Conservation (phyloP, 345 rosid species). For the Gossypium bickii region DNA sequence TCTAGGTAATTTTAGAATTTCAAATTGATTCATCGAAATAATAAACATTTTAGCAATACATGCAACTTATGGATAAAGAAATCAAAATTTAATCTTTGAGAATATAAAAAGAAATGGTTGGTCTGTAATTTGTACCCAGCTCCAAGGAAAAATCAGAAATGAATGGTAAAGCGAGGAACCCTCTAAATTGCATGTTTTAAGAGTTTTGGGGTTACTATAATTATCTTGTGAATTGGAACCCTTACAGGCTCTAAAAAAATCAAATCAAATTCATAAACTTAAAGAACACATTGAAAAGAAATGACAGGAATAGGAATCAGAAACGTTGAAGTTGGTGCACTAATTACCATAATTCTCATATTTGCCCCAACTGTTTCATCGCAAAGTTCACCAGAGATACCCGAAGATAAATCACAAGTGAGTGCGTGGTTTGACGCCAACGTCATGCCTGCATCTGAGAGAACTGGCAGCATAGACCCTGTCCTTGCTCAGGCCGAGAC, state of each 20-base stretch:
- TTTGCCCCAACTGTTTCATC: neutral
- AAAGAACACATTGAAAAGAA: neutral
- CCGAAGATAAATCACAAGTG: neutral
- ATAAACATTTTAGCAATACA: no score
- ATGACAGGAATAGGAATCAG: neutral
- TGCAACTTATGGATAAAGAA: no score
- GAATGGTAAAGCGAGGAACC: neutral
- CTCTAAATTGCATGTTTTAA: neutral
- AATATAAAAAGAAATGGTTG: no score
- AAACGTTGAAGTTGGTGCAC: neutral
- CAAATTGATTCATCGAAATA: no score
- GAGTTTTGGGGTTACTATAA: no score
- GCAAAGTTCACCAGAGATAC: neutral
- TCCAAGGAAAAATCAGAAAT: no score
- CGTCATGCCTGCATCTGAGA: neutral
- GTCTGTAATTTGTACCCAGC: no score
- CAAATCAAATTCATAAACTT: no score
- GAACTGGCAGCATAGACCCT: conserved; percentile 31
- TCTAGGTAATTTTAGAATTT: no score
- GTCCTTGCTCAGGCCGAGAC: conserved; percentile 30
- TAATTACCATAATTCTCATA: neutral
- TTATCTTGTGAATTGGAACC: neutral
- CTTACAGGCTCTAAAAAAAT: neutral
- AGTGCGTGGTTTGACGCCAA: neutral
- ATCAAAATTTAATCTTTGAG: no score